Conservation (phyloP, 768 basidiomycete genomes). For the Fibroporia radiculosa region DNA sequence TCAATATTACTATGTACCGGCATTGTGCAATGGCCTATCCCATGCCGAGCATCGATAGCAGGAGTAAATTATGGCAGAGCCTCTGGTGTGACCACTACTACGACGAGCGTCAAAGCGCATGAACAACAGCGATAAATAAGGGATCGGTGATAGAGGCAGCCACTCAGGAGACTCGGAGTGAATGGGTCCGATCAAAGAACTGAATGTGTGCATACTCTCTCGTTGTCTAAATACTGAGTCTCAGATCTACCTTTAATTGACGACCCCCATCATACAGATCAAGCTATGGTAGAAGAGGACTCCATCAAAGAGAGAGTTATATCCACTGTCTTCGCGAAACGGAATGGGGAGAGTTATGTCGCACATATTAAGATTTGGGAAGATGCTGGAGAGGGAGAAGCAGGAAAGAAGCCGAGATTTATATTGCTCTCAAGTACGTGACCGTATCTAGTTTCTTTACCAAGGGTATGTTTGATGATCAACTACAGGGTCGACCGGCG, state of each 20-base stretch:
- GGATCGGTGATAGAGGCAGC: too few relatives aligned
- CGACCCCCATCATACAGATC: too few relatives aligned
- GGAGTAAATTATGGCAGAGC: too few relatives aligned
- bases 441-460: neutral
- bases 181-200: too few relatives aligned
- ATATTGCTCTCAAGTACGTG: slow-evolving; percentile 87
- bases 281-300: slow-evolving; percentile 30
- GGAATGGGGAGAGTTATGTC: slow-evolving; percentile 76
- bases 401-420: slow-evolving; percentile 79
- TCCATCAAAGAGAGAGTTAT: slow-evolving; percentile 68
- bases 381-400: slow-evolving; percentile 61
- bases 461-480: neutral
- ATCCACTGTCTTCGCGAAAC: slow-evolving; percentile 72
- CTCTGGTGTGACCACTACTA: too few relatives aligned
- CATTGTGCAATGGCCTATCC: too few relatives aligned
- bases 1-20: too few relatives aligned
- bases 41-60: too few relatives aligned
- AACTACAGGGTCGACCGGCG: slow-evolving; percentile 47
- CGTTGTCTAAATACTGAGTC: neutral
- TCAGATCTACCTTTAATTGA: too few relatives aligned
- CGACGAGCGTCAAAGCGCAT: too few relatives aligned
- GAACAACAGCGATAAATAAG: too few relatives aligned
- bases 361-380: slow-evolving; percentile 93
- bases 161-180: too few relatives aligned
- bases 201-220: neutral